Conservation (phyloP, 2,329 filamentous ascomycete genomes). For the Clonostachys solani region DNA sequence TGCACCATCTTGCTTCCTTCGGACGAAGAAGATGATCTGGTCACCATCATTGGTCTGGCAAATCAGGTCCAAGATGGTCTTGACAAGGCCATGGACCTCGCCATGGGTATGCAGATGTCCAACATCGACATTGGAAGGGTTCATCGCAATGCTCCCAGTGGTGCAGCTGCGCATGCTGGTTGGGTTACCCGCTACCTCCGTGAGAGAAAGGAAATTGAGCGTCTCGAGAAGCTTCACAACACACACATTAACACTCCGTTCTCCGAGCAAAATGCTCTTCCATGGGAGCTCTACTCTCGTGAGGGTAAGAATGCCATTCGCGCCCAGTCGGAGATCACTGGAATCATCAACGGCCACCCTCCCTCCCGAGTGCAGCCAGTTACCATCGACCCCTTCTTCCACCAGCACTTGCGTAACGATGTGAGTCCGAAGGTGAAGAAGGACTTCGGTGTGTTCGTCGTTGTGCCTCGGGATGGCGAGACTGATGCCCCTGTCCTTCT, state of each 20-base stretch:
- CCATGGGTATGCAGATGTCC: constrained; percentile 79
- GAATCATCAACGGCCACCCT: constrained; percentile 69
- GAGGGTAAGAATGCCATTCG: constrained; percentile 80
- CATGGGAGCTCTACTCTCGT: constrained; percentile 85
- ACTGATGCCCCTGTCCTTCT: constrained; percentile 60
- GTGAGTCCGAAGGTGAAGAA: constrained; percentile 60
- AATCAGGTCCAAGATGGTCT: constrained; percentile 70
- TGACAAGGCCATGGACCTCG: constrained; percentile 83
- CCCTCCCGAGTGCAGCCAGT: constrained; percentile 66
- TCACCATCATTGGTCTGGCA: constrained; percentile 79
- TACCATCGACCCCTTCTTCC: constrained; percentile 73
- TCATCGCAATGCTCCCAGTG: constrained; percentile 68
- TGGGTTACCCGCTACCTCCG: constrained; percentile 86
- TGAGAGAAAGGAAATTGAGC: constrained; percentile 74
- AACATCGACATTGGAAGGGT: constrained; percentile 79
- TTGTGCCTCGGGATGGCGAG: constrained; percentile 63
- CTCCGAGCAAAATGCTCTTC: constrained; percentile 63
- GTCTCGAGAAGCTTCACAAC: constrained; percentile 74
- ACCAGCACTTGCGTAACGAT: constrained; percentile 64
- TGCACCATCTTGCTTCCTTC: constrained; percentile 81
- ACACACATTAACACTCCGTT: constrained; percentile 84
- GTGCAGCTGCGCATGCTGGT: constrained; percentile 74
- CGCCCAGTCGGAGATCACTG: constrained; percentile 70
- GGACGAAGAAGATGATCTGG: constrained; percentile 73
- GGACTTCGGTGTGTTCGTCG: constrained; percentile 67